phyloP scores from a whole-genome alignment of 1,284 basidiomycete species.

The Peniophora sp. region DNA sequence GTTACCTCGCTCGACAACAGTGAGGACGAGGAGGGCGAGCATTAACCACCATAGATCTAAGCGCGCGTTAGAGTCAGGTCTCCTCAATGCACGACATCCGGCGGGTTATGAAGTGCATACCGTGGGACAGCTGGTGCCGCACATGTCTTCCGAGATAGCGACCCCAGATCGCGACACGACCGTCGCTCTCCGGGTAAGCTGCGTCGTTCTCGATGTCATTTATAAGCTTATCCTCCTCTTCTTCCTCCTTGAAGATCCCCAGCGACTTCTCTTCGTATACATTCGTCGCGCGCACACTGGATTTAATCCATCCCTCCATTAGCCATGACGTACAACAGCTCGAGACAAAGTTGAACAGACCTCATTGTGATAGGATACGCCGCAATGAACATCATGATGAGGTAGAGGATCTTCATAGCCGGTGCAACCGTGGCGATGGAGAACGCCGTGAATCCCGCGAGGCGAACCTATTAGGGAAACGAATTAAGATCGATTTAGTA shows the following conservation, averaged over 20 bases:
- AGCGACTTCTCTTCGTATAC: slow-evolving; percentile 93
- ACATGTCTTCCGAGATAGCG: slow-evolving; percentile 77
- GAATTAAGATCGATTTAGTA: no score
- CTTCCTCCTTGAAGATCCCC: slow-evolving; percentile 61
- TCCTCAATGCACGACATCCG: neutral
- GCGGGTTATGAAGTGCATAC: slow-evolving; percentile 27
- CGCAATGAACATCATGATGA: slow-evolving; percentile 48
- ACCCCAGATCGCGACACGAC: slow-evolving; percentile 62
- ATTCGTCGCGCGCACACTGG: slow-evolving; percentile 87
- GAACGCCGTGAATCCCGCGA: slow-evolving; percentile 83
- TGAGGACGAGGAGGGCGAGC: slow-evolving; percentile 72
- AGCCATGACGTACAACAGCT: neutral
- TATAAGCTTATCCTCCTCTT: slow-evolving; percentile 20
- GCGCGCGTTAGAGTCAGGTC: neutral
- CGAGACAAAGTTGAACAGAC: slow-evolving; percentile 10
- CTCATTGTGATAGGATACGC: slow-evolving; percentile 32
- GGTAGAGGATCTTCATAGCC: slow-evolving; percentile 58
- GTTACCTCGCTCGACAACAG: slow-evolving; percentile 72
- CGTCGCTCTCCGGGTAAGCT: slow-evolving; percentile 30
- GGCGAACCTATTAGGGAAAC: slow-evolving; percentile 29
- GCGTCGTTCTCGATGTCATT: slow-evolving; percentile 35
- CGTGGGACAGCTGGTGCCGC: slow-evolving; percentile 83
- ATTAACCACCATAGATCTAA: slow-evolving; percentile 93
- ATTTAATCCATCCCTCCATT: neutral
- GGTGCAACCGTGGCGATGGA: slow-evolving; percentile 66